Evolutionary conservation across 306 rosid species (phyloP).

Genomic region (Malus sylvestris): DNA sequence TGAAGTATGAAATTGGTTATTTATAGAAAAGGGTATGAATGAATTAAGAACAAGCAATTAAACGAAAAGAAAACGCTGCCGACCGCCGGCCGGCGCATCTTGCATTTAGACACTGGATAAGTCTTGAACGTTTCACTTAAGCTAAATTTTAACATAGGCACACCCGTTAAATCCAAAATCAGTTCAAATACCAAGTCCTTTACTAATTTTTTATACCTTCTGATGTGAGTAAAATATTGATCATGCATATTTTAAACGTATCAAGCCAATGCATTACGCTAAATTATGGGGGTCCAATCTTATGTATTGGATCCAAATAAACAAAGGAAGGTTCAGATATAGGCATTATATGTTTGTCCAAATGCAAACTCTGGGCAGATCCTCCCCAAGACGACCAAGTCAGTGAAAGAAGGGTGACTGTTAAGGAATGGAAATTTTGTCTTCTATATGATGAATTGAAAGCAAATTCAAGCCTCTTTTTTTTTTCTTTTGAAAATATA

Average conservation of each 20-base stretch:
- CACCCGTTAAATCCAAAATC: background rate
- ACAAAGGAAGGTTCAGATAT: no score
- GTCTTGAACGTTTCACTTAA: background rate
- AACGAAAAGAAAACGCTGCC: background rate
- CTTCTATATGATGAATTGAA: no score
- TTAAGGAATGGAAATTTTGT: no score
- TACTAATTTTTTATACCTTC: background rate
- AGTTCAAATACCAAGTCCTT: background rate
- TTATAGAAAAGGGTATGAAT: background rate
- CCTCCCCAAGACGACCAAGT: no score
- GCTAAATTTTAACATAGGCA: background rate
- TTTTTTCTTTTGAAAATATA: no score
- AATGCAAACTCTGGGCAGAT: no score
- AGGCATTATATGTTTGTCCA: no score
- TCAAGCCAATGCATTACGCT: background rate
- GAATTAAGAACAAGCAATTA: background rate
- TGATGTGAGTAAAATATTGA: background rate
- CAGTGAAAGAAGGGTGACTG: no score
- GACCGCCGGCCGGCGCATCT: background rate
- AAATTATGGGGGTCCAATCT: no score
- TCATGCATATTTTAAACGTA: no score
- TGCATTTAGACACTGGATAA: background rate
- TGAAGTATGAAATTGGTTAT: no score
- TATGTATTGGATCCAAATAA: background rate
- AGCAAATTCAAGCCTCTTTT: no score